Percentiles rank a stretch among this genome's conserved stretches.
These are phyloP conservation scores for Salix viminalis DNA, from an alignment of 345 rosid species.

Conservation along the genomic window DNA sequence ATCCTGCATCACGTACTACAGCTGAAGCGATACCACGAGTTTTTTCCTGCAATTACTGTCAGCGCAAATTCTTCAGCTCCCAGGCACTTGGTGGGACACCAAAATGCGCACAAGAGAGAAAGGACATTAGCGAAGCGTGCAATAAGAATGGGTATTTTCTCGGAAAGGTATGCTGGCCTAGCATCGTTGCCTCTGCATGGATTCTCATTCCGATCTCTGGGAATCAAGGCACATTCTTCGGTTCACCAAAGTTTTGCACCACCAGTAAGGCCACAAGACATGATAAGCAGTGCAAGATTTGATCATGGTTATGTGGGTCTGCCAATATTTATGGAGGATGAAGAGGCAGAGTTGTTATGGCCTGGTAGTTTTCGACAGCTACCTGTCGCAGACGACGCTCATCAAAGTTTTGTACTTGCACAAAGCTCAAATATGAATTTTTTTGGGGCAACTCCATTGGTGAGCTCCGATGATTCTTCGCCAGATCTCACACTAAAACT, in stretches of 20 bases:
- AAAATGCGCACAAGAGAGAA: slow-evolving; percentile 26
- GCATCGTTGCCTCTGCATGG: slow-evolving; percentile 28
- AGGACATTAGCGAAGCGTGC: slow-evolving; percentile 27
- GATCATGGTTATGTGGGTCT: slow-evolving; percentile 44
- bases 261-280: slow-evolving; percentile 35
- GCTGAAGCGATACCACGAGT: slow-evolving; percentile 22
- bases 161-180: slow-evolving; percentile 21
- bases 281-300: slow-evolving; percentile 44
- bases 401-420: slow-evolving; percentile 27
- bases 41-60: slow-evolving; percentile 25
- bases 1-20: slow-evolving; percentile 31
- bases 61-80: slow-evolving; percentile 25
- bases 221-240: slow-evolving; percentile 49
- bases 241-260: slow-evolving; percentile 33
- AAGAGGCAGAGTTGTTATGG: slow-evolving; percentile 60
- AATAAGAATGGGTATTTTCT: slow-evolving; percentile 28
- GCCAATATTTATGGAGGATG: slow-evolving; percentile 51
- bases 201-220: slow-evolving; percentile 10
- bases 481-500: slow-evolving; percentile 72
- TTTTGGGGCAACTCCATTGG: slow-evolving; percentile 28
- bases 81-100: slow-evolving; percentile 30
- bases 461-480: slow-evolving; percentile 36
- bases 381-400: slow-evolving; percentile 20
- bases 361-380: slow-evolving; percentile 68
- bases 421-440: slow-evolving; percentile 35